Evolutionary conservation across 495 filamentous ascomycete species (phyloP), one percentile per base, ranked within the genome.

Genomic region (Penicillium herquei): DNA sequence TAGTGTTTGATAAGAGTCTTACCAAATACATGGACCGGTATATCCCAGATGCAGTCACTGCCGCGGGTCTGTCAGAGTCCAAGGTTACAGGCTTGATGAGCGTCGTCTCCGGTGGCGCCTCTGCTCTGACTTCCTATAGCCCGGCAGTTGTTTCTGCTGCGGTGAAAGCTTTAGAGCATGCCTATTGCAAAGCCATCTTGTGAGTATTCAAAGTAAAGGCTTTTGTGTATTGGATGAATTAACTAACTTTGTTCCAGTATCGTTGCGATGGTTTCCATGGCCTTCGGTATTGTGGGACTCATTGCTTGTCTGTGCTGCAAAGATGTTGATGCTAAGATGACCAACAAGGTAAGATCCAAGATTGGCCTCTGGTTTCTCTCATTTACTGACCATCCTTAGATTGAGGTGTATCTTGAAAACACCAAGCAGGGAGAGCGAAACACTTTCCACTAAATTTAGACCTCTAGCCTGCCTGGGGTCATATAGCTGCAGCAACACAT

Each of bases 171-270:
- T 46, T 61, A 2, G 18, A 41, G 1, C 39, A 66, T 16, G 64
- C 61, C 13, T 64, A 63, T 49, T 66, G 64, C 53, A 66, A 66
- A 41, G 52, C 61, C 10, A 62, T 66, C 31, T 66, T 66, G 64
- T 64, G 21, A 64, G 64, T 59, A 2, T 21, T 43, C 33, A 9
- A n/a, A 10, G 14, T 34, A 0, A 6, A 11, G 1, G 7, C 17
- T 6, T 13, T 10, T 41, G 9, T 33, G 3, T 0, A n/a, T 14
- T 26, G 21, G 5, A 39, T 12, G 10, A 30, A 13, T 11, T 4
- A 14, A 30, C 11, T 0, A 31, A 10, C 26, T 11, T 13, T 9
- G 1, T 5, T 57, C 48, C 31, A 67, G 61, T 49, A 50, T 64
- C 4, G 64, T 67, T 14, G 54, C 62, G 9, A 65, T 67, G 61